These are phyloP conservation scores for Stephania yunnanensis DNA, from an alignment of 164 flowering plant genomes.

Conservation along the genomic window DNA sequence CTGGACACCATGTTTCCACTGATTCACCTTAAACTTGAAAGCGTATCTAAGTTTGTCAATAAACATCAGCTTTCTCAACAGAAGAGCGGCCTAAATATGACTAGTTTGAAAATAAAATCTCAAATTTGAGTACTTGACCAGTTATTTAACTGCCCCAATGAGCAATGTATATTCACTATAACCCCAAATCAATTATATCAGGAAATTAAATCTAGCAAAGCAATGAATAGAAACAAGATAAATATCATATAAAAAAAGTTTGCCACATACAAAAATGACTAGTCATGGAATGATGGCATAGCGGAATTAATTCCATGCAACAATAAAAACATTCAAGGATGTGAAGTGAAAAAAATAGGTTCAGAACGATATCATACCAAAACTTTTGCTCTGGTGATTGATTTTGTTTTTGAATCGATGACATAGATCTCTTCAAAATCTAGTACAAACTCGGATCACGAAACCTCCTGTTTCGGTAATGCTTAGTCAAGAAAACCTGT, in stretches of 20 bases:
- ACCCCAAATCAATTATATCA: neutral
- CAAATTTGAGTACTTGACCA: neutral
- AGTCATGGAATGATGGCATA: neutral
- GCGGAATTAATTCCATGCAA: conserved; percentile 1
- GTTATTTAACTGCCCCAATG: neutral
- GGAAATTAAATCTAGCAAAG: neutral
- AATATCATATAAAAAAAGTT: neutral
- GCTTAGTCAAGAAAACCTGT: conserved; percentile 89
- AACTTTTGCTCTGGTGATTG: conserved; percentile 85
- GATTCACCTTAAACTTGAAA: neutral
- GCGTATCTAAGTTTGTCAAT: neutral
- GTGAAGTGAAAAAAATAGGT: conserved; percentile 1
- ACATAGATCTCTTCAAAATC: conserved; percentile 97
- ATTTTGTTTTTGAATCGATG: conserved; percentile 86
- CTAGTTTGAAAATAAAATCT: neutral
- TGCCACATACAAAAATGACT: neutral
- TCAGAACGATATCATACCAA: conserved; percentile 41
- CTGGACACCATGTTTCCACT: too few relatives aligned
- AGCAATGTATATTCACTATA: neutral
- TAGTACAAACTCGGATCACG: conserved; percentile 77
- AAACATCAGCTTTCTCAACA: neutral
- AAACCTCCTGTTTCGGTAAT: conserved; percentile 73
- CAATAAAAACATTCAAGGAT: neutral
- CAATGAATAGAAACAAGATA: neutral
- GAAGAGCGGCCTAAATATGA: neutral